Conservation (phyloP, 2,329 filamentous ascomycete genomes). For the Dryadomyces quercivorus region DNA sequence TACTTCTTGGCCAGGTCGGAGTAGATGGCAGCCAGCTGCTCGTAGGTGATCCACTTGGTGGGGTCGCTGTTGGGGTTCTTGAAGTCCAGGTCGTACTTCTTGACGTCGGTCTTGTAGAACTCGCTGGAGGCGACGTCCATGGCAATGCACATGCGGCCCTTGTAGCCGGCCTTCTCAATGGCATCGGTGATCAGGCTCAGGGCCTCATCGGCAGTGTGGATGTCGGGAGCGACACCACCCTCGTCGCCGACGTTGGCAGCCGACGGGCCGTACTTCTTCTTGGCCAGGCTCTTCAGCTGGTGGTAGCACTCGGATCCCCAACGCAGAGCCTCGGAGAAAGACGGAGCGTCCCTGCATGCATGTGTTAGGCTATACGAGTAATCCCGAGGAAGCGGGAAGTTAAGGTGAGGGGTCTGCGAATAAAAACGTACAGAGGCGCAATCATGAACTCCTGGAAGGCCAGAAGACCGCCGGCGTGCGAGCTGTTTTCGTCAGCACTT, state of each 20-base stretch:
- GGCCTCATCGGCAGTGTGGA: constrained; percentile 92
- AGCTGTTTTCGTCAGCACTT: constrained; percentile 33
- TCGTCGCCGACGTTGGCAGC: constrained; percentile 98
- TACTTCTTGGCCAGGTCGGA: constrained; percentile 82
- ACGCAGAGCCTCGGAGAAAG: constrained; percentile 92
- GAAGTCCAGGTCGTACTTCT: constrained; percentile 99
- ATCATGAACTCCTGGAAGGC: constrained; percentile 98
- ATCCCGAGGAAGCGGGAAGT: not conserved
- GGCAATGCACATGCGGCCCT: constrained; percentile 91
- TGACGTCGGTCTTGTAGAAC: constrained; percentile 95
- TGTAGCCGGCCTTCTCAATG: constrained; percentile 92
- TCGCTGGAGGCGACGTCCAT: constrained; percentile 99
- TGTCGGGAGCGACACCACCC: constrained; percentile 98
- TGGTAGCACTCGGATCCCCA: constrained; percentile 98
- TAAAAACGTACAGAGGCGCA: constrained; percentile 56
- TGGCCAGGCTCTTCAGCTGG: constrained; percentile 88
- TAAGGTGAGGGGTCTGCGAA: not conserved
- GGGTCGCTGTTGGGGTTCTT: constrained; percentile 98
- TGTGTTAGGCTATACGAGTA: constrained; percentile 1
- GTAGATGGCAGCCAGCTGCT: constrained; percentile 91
- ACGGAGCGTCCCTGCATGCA: constrained; percentile 55
- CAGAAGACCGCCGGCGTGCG: constrained; percentile 91
- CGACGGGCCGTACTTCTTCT: constrained; percentile 99
- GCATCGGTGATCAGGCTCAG: constrained; percentile 90
- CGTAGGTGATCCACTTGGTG: constrained; percentile 96